Evolutionary conservation across 129 eudicot genomes (phyloP).

Genomic region (Helichrysum umbraculigerum): DNA sequence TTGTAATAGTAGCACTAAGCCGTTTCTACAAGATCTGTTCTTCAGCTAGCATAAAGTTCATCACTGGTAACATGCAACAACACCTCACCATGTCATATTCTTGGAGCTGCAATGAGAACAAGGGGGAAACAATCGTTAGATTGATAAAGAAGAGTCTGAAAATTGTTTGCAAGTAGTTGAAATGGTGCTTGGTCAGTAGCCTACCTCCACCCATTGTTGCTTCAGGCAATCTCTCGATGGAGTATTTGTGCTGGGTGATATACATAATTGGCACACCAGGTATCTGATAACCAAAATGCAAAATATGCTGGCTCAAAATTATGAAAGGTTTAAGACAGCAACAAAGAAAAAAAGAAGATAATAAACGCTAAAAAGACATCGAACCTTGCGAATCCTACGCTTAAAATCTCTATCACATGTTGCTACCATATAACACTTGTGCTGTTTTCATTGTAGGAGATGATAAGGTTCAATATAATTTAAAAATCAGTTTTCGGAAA

Average conservation of each 20-base stretch:
- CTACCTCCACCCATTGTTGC: slow-evolving; percentile 99
- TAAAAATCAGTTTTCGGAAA: neutral
- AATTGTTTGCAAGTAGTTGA: neutral
- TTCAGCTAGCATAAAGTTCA: neutral
- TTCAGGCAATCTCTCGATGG: slow-evolving; percentile 91
- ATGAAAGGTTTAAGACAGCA: neutral
- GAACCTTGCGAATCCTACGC: slow-evolving; percentile 94
- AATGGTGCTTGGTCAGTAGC: neutral
- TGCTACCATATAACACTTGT: slow-evolving; percentile 96
- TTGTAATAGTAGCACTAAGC: neutral
- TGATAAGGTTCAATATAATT: neutral
- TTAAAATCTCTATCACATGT: slow-evolving; percentile 97
- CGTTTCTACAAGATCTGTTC: neutral
- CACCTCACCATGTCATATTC: slow-evolving; percentile 34
- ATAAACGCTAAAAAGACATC: neutral
- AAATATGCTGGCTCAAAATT: neutral
- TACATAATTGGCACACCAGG: slow-evolving; percentile 99
- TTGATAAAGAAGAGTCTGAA: neutral
- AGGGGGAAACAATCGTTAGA: neutral
- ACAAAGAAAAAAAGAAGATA: neutral
- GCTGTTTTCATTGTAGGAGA: slow-evolving; percentile 50
- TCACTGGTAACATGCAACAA: neutral
- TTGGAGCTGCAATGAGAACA: slow-evolving; percentile 50
- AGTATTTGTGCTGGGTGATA: slow-evolving; percentile 78
- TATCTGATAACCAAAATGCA: slow-evolving; percentile 44